Evolutionary conservation across 352 stramenopile species (phyloP), one percentile per base, ranked within the genome.

Genomic region (Hyaloperonospora arabidopsidis): DNA sequence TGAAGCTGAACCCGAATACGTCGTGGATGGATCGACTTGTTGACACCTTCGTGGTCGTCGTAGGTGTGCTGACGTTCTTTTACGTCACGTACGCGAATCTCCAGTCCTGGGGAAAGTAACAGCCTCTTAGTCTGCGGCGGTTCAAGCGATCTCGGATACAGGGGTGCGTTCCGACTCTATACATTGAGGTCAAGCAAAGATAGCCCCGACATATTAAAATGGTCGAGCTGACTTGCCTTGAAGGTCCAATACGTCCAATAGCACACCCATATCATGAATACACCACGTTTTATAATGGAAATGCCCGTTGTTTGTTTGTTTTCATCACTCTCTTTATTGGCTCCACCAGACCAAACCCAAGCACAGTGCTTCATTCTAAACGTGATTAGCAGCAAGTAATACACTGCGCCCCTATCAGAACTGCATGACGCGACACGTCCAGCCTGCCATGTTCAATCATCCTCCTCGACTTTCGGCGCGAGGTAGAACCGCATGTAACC

Each of bases 401-500:
- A 23, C 45, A 40, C 13, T 14, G 13, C 22, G 41, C n/a, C 23
- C n/a, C 1, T n/a, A 25, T 22, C 25, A 28, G 12, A 14, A 38
- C 43, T 43, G 14, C 21, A 25, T 45, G 22, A 47, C 14, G 22
- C 18, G 14, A 36, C 23, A 22, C 22, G 10, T 21, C 32, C 15
- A 44, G 23, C 41, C 10, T 45, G 39, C 36, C 45, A 35, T 29
- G 52, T 53, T 84, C 88, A 93, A 56, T 93, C 82, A 45, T 98
- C 95, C 59, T 99, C 96, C 69, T 99, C 96, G 72, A 99, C 98
- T 88, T 99, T 99, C 25, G 97, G 97, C 52, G 97, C 97, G 41
- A 99, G 84, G 82, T 98, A 99, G 84, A 98, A 99, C 61, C 96
- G 96, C 56, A 99, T 93, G 80, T 97, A 95, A 49, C 96, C 96